Evolutionary conservation across 2,329 filamentous ascomycete species (phyloP), one percentile per base, ranked within the genome.

Genomic region (Aspergillus fumigatus): DNA sequence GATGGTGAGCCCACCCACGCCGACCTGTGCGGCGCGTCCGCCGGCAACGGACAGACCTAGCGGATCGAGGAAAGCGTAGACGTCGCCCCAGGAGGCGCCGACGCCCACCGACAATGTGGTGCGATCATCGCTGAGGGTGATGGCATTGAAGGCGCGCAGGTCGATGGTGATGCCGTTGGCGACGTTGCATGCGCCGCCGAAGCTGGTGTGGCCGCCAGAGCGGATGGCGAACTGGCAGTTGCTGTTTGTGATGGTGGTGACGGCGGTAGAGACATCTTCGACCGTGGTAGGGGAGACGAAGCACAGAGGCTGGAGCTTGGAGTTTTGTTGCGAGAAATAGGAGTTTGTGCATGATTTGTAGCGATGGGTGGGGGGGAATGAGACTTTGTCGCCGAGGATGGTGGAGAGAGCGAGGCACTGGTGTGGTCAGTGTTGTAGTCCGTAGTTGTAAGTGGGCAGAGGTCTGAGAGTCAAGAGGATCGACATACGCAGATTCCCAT

Each of bases 1-100:
- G n/a, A 48, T 21, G 9, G 32, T 51, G 19, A 64, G 51, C 9
- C 65, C 65, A 2, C 64, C 65, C 4, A 68, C 65, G n/a, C 65
- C 62, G 29, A 68, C 62, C 19, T 32, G 50, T 11, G 56, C 52
- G 17, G 52, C 60, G 40, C 65, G 58, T 1, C 64, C 65, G 21
- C 65, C 65, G 25, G 56, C 48, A 5, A 65, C 64, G 14, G 60
- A 48, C 17, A 67, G 35, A 51, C 58, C 51, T 1, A 60, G 38
- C 8, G 51, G 35, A 26, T 62, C 60, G 29, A 62, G 53, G 3
- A 10, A 26, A 1, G 27, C n/a, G 51, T 60, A 60, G 6, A 59
- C 55, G 6, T 48, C 25, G 5, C 35, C 41, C 55, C 57, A 59
- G 19, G 40, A 35, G 1, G 48, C 43, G n/a, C 57, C 57, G 0